Evolutionary conservation across 2,329 filamentous ascomycete genomes (phyloP), one percentile per base, ranked within the genome.

Genomic region (Eurotiales sp.): DNA sequence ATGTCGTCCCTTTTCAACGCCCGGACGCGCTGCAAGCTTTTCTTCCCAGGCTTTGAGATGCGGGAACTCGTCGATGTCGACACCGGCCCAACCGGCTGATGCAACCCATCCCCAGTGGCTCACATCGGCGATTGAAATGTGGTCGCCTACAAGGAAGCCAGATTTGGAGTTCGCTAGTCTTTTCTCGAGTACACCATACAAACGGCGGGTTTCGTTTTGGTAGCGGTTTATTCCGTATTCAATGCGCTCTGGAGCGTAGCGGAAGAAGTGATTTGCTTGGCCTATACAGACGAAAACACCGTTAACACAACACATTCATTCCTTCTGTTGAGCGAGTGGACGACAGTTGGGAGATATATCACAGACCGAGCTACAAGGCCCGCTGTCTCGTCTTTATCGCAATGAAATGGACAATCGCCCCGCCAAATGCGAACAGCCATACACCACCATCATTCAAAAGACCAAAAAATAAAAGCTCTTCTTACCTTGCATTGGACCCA

Each of bases 201-300:
- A 77, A 2, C 90, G 84, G n/a, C 85, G 79, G 0, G 87, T 89
- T 73, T 96, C 90, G 65, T 89, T 93, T 64, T 78, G 74, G 72
- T 95, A 96, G 43, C 90, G 81, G 63, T 88, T 83, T 50, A 95
- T 82, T 56, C 86, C 89, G 66, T 96, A 95, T 62, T 85, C 77
- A 61, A 95, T 92, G 66, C 81, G 83, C 66, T 91, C 86, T 0
- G 88, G 87, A 1, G 90, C 89, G 63, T 95, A 95, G 51, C 88
- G 81, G 43, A 74, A 75, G 71, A 95, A 95, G 71, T 95, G 89
- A 69, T 93, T 90, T 47, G 88, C 80, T 68, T 95, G 88, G 40
- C 83, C 51, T 53, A 14, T 30, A 10, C 14, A 11, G 14, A 27
- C 30, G 29, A 27, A 27, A 27, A 4, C 21, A 25, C n/a, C n/a